phyloP scores from a whole-genome alignment of 2,329 filamentous ascomycete species.

The Fusarium transvaalense region DNA sequence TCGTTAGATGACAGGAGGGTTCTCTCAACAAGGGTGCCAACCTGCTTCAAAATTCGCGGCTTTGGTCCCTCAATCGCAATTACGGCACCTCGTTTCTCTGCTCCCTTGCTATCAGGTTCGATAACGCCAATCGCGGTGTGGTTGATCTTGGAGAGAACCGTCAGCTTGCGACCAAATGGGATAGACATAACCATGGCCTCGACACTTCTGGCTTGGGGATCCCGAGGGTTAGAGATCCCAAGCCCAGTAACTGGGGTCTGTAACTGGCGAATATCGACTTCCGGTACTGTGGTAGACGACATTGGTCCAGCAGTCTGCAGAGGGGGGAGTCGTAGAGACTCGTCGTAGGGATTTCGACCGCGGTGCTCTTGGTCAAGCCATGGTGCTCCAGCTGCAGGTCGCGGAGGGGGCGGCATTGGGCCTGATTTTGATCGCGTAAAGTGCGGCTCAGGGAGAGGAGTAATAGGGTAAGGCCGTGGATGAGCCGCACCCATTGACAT shows the following conservation, averaged over 20 bases:
- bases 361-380: constrained; percentile 52
- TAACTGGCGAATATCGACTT: constrained; percentile 47
- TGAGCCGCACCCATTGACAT: constrained; percentile 41
- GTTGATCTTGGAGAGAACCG: constrained; percentile 80
- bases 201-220: constrained; percentile 60
- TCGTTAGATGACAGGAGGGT: constrained; percentile 66
- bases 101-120: constrained; percentile 48
- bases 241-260: constrained; percentile 48
- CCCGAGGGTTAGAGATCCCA: constrained; percentile 41
- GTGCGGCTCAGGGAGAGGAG: constrained; percentile 50
- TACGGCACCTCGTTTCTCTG: constrained; percentile 76
- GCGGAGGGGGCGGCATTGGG: constrained; percentile 68
- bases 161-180: constrained; percentile 80
- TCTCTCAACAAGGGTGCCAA: constrained; percentile 74
- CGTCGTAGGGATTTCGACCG: constrained; percentile 63
- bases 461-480: constrained; percentile 43
- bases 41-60: constrained; percentile 60
- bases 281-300: constrained; percentile 46
- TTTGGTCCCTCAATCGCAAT: constrained; percentile 86
- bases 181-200: constrained; percentile 82
- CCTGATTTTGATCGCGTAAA: constrained; percentile 53
- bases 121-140: constrained; percentile 68
- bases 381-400: constrained; percentile 53
- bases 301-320: constrained; percentile 60
- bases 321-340: constrained; percentile 66